Evolutionary conservation across 2,329 filamentous ascomycete species (phyloP), one percentile per base, ranked within the genome.

Genomic region (Coniochaeta sp.): DNA sequence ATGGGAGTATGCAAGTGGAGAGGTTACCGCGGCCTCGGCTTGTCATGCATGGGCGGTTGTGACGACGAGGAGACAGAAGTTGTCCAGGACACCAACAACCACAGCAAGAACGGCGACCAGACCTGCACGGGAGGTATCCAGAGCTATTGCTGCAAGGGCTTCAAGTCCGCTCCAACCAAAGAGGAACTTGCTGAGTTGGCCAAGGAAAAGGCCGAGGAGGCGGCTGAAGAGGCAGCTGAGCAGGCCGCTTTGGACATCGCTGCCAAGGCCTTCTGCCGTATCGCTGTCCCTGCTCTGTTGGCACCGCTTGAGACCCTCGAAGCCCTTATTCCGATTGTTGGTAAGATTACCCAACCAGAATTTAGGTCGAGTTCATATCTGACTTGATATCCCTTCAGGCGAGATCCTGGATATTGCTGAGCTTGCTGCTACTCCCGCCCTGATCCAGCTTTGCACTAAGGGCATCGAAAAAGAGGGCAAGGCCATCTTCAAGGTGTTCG

Each of bases 201-300:
- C 14, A 61, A 62, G 44, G 67, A 72, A 44, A 63, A 62, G 22
- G 70, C 66, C 11, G 67, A 68, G 31, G 67, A 62, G 24, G 65
- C 64, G 0, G 70, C 70, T 9, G 64, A 67, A 36, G 63, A 63
- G 9, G 64, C 64, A 0, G 71, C 70, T 1, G 69, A 70, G 54
- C 59, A 70, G 9, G 63, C 64, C 16, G 71, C 71, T 5, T 61
- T 73, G 0, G 72, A 73, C 44, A 60, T 73, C 40, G 72, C 72
- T 14, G 71, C 72, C 0, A 74, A 71, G 54, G 70, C 67, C 1
- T 73, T 74, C 57, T 74, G 71, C 61, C 57, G 71, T 17, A 58
- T 73, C 28, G 71, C 71, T 3, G 67, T 74, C 8, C 67, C 71
- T 2, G 72, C 70, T 14, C 31, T 57, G 11, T 31, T 57, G 26